phyloP scores from a whole-genome alignment of 331 rosid genomes.

The Arachis monticola region DNA sequence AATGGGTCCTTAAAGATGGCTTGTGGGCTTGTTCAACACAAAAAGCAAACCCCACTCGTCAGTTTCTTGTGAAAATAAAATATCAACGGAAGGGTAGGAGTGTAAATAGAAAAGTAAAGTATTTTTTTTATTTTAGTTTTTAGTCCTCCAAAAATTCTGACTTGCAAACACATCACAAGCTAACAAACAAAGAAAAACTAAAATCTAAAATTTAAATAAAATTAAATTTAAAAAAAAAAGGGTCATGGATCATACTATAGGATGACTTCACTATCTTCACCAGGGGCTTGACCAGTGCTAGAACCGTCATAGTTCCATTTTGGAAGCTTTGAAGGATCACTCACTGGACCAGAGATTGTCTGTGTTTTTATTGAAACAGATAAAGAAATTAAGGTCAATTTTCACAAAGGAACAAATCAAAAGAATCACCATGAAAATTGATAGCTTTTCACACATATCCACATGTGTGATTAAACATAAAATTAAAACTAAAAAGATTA shows the following conservation, averaged over 20 bases:
- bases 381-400: neutral
- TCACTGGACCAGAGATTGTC: slow-evolving; percentile 60
- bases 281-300: slow-evolving; percentile 67
- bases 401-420: neutral
- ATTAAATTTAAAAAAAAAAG: neutral
- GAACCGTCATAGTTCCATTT: slow-evolving; percentile 66
- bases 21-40: slow-evolving; percentile 49
- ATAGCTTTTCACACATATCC: too few species aligned
- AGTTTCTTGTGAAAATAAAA: neutral
- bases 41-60: neutral
- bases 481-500: slow-evolving; percentile 1
- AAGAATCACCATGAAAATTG: too few species aligned
- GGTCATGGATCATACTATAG: slow-evolving; percentile 47
- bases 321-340: slow-evolving; percentile 66
- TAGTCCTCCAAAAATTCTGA: too few species aligned
- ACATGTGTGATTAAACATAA: too few species aligned
- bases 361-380: slow-evolving; percentile 2
- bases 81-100: neutral
- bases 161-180: too few species aligned
- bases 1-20: slow-evolving; percentile 78
- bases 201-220: neutral
- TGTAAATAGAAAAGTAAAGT: too few species aligned
- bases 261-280: slow-evolving; percentile 69
- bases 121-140: too few species aligned
- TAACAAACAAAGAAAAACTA: neutral